Conservation (phyloP, 1,284 basidiomycete species). For the Vanrija sp. region DNA sequence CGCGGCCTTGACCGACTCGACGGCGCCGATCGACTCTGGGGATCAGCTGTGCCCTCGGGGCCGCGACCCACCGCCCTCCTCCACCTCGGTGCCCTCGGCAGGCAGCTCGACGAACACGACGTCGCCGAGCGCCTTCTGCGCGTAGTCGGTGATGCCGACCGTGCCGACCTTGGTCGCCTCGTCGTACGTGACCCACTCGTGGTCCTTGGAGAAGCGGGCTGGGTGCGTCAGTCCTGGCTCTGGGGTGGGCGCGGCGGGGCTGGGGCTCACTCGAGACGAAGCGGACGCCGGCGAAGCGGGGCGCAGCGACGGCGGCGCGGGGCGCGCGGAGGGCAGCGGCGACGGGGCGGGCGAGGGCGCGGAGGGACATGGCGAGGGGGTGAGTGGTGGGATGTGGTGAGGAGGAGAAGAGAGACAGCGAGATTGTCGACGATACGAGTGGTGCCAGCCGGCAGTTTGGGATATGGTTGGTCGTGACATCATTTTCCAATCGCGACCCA, state of each 20-base stretch:
- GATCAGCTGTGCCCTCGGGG: neutral
- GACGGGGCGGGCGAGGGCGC: constrained; percentile 19
- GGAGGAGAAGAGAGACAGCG: neutral
- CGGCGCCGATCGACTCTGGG: constrained; percentile 85
- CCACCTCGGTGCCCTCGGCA: constrained; percentile 61
- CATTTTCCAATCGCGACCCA: too few relatives aligned
- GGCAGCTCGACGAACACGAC: constrained; percentile 97
- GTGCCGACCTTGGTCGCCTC: constrained; percentile 72
- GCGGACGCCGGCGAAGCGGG: constrained; percentile 23
- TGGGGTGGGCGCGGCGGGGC: neutral
- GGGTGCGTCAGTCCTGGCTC: neutral
- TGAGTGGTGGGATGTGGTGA: neutral
- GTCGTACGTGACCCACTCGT: constrained; percentile 85
- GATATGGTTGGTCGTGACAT: too few relatives aligned
- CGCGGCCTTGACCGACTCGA: constrained; percentile 97
- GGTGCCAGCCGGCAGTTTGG: too few relatives aligned
- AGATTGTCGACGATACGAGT: neutral
- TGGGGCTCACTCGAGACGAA: constrained; percentile 26
- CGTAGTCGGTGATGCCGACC: constrained; percentile 88
- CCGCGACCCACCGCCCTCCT: constrained; percentile 65
- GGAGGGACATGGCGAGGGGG: constrained; percentile 21
- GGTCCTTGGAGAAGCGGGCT: constrained; percentile 84
- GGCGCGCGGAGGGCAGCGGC: constrained; percentile 13
- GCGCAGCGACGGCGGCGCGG: constrained; percentile 7
- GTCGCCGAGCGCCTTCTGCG: constrained; percentile 88